These are phyloP conservation scores for Alternaria ethzedia DNA, from an alignment of 2,329 filamentous ascomycete genomes.

Conservation along the genomic window DNA sequence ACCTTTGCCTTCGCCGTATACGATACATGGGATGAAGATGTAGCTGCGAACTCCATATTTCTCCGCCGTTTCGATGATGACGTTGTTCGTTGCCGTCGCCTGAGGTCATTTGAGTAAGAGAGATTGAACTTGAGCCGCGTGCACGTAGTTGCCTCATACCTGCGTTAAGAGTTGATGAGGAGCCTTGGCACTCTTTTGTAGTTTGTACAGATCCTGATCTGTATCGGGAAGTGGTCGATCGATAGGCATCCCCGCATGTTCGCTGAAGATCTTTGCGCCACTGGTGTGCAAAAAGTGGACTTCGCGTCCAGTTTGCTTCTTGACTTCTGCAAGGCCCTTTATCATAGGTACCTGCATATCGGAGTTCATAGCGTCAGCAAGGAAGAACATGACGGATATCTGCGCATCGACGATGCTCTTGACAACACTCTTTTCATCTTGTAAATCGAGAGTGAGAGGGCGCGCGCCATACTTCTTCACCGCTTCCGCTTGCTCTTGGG, in stretches of 20 bases:
- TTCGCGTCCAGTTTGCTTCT: constrained; percentile 47
- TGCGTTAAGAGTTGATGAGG: constrained; percentile 2
- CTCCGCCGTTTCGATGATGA: constrained; percentile 54
- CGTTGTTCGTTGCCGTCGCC: constrained; percentile 52
- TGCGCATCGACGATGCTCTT: constrained; percentile 50
- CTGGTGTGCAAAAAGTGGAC: constrained; percentile 61
- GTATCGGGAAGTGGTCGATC: constrained; percentile 53
- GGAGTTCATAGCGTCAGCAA: constrained; percentile 52
- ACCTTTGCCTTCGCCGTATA: constrained; percentile 58
- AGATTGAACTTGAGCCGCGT: too few relatives aligned
- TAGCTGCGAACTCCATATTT: constrained; percentile 56
- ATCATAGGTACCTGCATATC: constrained; percentile 51
- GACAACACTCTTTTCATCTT: constrained; percentile 46
- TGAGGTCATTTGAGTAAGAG: constrained; percentile 16
- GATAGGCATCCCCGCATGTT: constrained; percentile 53
- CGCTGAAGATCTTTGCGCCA: constrained; percentile 62
- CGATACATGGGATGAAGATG: constrained; percentile 62
- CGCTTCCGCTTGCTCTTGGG: constrained; percentile 52
- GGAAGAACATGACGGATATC: constrained; percentile 58
- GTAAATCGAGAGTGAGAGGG: constrained; percentile 51
- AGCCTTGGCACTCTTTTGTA: constrained; percentile 47
- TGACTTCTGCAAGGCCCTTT: constrained; percentile 54
- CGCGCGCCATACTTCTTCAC: constrained; percentile 54
- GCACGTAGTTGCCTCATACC: not conserved
- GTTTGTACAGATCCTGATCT: constrained; percentile 52